Percentiles rank a stretch among this genome's conserved stretches.
Conservation (phyloP, 257 asterid species). For the Plantago elongata region DNA sequence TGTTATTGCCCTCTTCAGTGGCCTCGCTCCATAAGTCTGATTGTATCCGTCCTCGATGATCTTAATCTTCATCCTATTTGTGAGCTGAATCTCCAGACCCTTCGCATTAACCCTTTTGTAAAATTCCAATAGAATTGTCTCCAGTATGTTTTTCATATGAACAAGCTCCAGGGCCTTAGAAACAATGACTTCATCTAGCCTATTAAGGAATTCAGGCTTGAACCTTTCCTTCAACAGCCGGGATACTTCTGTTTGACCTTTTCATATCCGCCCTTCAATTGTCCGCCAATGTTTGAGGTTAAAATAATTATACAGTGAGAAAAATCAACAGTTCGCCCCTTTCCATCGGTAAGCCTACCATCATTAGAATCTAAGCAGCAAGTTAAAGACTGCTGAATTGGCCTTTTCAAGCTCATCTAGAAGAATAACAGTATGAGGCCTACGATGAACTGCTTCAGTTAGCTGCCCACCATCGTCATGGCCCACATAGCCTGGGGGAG, state of each 20-base stretch:
- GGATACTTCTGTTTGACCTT: conserved; percentile 38
- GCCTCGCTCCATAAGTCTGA: conserved; percentile 58
- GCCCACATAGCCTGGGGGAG: conserved; percentile 63
- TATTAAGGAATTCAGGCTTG: conserved; percentile 59
- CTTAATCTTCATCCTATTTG: conserved; percentile 39
- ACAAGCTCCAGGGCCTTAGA: conserved; percentile 43
- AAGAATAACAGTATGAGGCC: conserved; percentile 56
- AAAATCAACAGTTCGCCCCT: conserved; percentile 57
- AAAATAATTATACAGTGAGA: conserved; percentile 49
- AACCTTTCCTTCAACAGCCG: conserved; percentile 38
- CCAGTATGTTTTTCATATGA: conserved; percentile 19
- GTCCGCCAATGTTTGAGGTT: conserved; percentile 63
- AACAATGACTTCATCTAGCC: conserved; percentile 55
- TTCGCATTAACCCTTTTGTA: conserved; percentile 32
- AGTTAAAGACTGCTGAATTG: conserved; percentile 45
- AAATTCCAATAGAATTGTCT: conserved; percentile 39
- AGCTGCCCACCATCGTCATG: conserved; percentile 63
- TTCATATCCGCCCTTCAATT: conserved; percentile 34
- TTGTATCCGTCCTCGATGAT: conserved; percentile 47
- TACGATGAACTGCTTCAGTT: conserved; percentile 51
- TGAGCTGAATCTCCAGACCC: conserved; percentile 37
- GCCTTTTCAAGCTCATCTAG: conserved; percentile 75
- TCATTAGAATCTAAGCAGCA: conserved; percentile 59
- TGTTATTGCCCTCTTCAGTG: conserved; percentile 51
- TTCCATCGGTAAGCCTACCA: conserved; percentile 53